Evolutionary conservation across 2,329 filamentous ascomycete species (phyloP), one percentile per base, ranked within the genome.

Genomic region (Claviceps pusilla): DNA sequence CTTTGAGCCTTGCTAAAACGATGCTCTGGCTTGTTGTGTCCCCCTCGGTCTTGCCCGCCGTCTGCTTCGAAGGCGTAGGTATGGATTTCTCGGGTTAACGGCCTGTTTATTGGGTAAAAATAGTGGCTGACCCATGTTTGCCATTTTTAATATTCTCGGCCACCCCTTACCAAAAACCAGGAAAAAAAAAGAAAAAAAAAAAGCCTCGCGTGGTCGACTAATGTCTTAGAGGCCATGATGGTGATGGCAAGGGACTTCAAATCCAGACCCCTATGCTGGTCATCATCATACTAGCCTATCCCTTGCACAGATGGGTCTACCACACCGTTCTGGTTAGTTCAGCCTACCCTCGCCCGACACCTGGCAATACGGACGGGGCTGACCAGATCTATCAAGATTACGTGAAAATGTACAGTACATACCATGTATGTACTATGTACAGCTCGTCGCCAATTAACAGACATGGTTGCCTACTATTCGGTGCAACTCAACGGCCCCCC

Each of bases 331-430:
- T 51, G 19, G 28, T 24, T 45, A 41, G 47, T 29, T 35, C 47
- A 35, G 28, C 28, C 45, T 31, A 39, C 50, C 46, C 53, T 45
- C 16, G 16, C 31, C 41, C 51, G 31, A 33, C 14, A 56, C 51
- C 33, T 48, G 55, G 55, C 49, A 48, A 33, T 33, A 55, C 28
- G 35, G 50, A 19, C 19, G 19, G 19, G 43, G 52, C 55, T 54
- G 52, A 43, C 51, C 48, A 54, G 48, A 50, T 54, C 48, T 53
- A 47, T 39, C 46, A 41, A 54, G 46, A 47, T 54, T 56, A 53
- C 50, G 51, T 46, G 16, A 2, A 42, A 9, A 42, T 42, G 14
- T 19, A 43, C 7, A 33, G 6, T 42, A 42, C 14, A 42, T 7
- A 42, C 7, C 6, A 42, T 51, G 35, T 39, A 33, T 35, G 52